A percentile compares a stretch with the other conserved stretches of the same genome.
phyloP scores from a whole-genome alignment of 176 grass and related monocot species.

The Tuctoria greenei region DNA sequence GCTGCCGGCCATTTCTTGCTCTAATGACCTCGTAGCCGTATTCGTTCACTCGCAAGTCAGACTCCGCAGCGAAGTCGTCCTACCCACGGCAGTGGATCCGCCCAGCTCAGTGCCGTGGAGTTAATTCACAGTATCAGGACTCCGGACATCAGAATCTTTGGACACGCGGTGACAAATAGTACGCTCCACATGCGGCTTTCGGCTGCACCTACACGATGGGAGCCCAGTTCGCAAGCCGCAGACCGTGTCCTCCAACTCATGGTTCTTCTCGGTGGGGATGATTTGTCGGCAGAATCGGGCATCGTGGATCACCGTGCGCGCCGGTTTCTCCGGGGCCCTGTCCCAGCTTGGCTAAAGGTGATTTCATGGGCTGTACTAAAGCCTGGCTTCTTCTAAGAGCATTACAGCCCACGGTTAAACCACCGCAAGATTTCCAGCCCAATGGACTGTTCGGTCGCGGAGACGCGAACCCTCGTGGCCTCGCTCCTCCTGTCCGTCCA shows the following conservation, averaged over 20 bases:
- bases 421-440: not conserved
- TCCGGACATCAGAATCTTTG: slow-evolving; percentile 17
- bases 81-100: not conserved
- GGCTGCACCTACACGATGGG: too few species aligned
- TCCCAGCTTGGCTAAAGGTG: too few species aligned
- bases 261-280: too few species aligned
- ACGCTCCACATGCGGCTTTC: not conserved
- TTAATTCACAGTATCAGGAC: too few species aligned
- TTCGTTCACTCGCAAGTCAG: not conserved
- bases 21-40: not conserved
- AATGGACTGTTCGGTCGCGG: not conserved
- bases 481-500: not conserved
- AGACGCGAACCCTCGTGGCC: not conserved
- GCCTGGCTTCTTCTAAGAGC: not conserved
- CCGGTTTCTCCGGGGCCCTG: not conserved
- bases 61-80: slow-evolving; percentile 4
- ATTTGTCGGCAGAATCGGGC: too few species aligned
- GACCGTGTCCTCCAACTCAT: too few species aligned
- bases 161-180: not conserved
- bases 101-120: not conserved
- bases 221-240: too few species aligned
- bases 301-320: too few species aligned
- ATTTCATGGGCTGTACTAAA: not conserved
- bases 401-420: too few species aligned
- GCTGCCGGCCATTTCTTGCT: not conserved